These are phyloP conservation scores for Melaleuca alternifolia DNA, from an alignment of 345 rosid species.

Conservation along the genomic window DNA sequence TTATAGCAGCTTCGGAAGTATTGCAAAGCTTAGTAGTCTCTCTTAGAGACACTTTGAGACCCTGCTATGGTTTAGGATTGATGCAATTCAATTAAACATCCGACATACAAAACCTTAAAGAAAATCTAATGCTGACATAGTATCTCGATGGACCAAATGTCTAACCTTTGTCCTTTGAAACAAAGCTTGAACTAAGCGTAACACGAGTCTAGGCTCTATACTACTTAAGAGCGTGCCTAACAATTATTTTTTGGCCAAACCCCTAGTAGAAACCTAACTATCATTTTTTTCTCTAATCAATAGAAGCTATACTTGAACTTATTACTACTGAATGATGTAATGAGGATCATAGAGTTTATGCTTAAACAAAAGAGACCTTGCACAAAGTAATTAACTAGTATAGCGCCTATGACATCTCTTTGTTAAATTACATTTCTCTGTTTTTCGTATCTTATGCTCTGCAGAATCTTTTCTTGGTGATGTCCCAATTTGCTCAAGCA, in stretches of 20 bases:
- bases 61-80: not conserved
- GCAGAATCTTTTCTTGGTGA: not conserved
- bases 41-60: not conserved
- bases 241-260: not conserved
- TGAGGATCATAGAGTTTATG: not conserved
- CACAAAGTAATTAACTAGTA: not conserved
- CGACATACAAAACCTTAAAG: not conserved
- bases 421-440: not conserved
- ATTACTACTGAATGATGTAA: not conserved
- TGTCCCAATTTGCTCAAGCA: not conserved
- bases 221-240: not conserved
- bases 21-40: not conserved
- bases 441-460: not conserved
- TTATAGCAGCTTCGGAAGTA: not conserved
- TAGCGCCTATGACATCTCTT: not conserved
- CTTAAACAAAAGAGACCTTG: not conserved
- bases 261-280: not conserved
- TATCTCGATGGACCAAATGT: not conserved
- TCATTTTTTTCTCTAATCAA: not conserved
- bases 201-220: not conserved
- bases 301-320: not conserved
- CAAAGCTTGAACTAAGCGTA: not conserved
- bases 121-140: not conserved
- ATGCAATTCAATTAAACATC: not conserved
- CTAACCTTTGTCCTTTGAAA: not conserved